Evolutionary conservation across 2,329 filamentous ascomycete genomes (phyloP).

Genomic region (Botrytis sinoallii): DNA sequence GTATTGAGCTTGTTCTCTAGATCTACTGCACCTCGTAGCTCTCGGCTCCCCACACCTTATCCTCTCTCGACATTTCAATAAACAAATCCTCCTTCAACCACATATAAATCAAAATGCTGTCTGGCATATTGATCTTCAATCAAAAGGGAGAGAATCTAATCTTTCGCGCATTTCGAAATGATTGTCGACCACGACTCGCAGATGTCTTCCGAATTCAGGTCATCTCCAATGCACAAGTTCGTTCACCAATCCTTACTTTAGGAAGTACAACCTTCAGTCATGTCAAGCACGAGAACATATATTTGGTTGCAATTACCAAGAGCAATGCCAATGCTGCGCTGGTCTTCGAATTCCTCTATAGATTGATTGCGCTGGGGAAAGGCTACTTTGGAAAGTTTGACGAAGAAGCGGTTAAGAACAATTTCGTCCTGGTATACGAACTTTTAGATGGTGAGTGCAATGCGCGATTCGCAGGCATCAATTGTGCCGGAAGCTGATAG

Average conservation of each 20-base stretch:
- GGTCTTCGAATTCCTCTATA: conserved; percentile 96
- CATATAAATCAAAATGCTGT: conserved; percentile 68
- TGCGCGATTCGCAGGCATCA: background rate
- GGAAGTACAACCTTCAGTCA: conserved; percentile 98
- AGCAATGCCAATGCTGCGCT: conserved; percentile 98
- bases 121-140: conserved; percentile 96
- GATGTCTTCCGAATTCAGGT: conserved; percentile 99
- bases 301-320: conserved; percentile 94
- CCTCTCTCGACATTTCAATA: conserved; percentile 17
- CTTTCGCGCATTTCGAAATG: conserved; percentile 97
- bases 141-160: conserved; percentile 99
- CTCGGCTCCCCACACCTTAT: conserved; percentile 16
- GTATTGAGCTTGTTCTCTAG: background rate
- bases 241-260: conserved; percentile 93
- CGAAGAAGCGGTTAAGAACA: conserved; percentile 99
- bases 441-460: conserved; percentile 72
- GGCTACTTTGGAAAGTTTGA: conserved; percentile 99
- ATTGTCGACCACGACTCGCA: conserved; percentile 94
- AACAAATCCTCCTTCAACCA: conserved; percentile 8
- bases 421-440: conserved; percentile 98
- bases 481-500: background rate
- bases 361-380: conserved; percentile 82
- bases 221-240: conserved; percentile 96
- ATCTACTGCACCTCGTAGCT: conserved; percentile 1
- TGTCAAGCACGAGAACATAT: conserved; percentile 99